Evolutionary conservation across 441 rosid species (phyloP), one percentile per base, ranked within the genome.

Genomic region (Gossypium laxum): DNA sequence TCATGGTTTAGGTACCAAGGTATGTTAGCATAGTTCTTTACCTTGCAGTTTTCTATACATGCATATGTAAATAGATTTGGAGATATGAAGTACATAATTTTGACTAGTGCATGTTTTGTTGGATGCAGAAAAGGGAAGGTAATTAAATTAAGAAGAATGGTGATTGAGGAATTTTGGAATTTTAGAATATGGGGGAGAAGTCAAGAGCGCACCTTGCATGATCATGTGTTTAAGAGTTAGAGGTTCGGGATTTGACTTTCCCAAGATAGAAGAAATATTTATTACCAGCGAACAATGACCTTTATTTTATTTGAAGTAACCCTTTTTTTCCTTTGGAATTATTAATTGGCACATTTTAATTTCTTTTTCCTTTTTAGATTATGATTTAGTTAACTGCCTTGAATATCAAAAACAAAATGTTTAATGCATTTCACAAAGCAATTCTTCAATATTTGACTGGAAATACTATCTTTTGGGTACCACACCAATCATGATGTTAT

Each of bases 171-270:
- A 73, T 67, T 72, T 69, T 64, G 72, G 63, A 51, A 47, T 61
- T 59, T 28, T 48, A 76, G 75, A 71, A 15, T 21, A 71, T 61
- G 56, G 78, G 81, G 85, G 85, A 79, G 83, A 76, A 89, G 97
- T 91, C 97, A 89, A 92, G 92, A 91, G 83, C 98, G 97, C 89
- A 87, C 96, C 95, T 84, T 77, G 17, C 41, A 81, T 69, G 86
- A 79, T 82, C 81, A 75, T 83, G 72, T 38, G 61, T 69, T 51
- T 58, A 52, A 75, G 83, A 82, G 68, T 74, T 73, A 78, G 83
- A 78, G 91, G 96, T 93, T 91, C 94, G 86, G 94, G 91, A 15
- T 83, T 89, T 89, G 94, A 86, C 98, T 91, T 91, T 85, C 85
- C 74, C 57, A 45, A 50, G 30, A 65, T 22, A 47, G 1, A 28